Conservation (phyloP, 306 rosid genomes). For the Vicia sativa region DNA sequence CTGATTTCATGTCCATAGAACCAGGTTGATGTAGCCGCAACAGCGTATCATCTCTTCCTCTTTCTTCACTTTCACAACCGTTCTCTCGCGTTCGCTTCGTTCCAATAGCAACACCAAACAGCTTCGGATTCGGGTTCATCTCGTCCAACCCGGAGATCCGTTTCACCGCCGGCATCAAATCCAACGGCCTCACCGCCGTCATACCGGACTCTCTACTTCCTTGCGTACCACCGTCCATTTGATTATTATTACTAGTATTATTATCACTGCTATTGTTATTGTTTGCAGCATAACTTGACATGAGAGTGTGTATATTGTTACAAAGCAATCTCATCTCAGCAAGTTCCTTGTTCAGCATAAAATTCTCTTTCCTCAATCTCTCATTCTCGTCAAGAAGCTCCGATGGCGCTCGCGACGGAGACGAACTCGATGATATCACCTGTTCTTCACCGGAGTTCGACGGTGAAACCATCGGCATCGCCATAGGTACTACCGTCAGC, state of each 20-base stretch:
- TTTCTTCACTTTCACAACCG: conserved; percentile 32
- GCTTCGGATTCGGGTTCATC: conserved; percentile 59
- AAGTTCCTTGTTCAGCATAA: conserved; percentile 64
- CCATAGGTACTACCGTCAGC: conserved; percentile 37
- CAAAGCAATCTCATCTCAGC: conserved; percentile 76
- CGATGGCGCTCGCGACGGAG: conserved; percentile 59
- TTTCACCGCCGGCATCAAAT: conserved; percentile 62
- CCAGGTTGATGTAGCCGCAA: conserved; percentile 52
- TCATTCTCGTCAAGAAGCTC: conserved; percentile 84
- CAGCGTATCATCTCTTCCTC: conserved; percentile 43
- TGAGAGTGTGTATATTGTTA: conserved; percentile 66
- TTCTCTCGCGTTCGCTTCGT: conserved; percentile 64
- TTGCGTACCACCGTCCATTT: conserved; percentile 41
- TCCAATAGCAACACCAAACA: conserved; percentile 71
- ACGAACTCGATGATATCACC: conserved; percentile 61
- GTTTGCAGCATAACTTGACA: conserved; percentile 50
- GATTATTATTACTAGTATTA: not conserved
- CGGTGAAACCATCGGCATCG: conserved; percentile 52
- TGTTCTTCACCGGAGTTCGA: conserved; percentile 77
- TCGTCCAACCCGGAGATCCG: conserved; percentile 37
- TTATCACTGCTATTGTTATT: not conserved
- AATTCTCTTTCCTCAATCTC: conserved; percentile 72
- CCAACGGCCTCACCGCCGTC: conserved; percentile 49
- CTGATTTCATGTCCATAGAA: conserved; percentile 50
- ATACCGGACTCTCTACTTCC: conserved; percentile 45